phyloP scores from a whole-genome alignment of 2,329 filamentous ascomycete species.

The Curvularia sp. region DNA sequence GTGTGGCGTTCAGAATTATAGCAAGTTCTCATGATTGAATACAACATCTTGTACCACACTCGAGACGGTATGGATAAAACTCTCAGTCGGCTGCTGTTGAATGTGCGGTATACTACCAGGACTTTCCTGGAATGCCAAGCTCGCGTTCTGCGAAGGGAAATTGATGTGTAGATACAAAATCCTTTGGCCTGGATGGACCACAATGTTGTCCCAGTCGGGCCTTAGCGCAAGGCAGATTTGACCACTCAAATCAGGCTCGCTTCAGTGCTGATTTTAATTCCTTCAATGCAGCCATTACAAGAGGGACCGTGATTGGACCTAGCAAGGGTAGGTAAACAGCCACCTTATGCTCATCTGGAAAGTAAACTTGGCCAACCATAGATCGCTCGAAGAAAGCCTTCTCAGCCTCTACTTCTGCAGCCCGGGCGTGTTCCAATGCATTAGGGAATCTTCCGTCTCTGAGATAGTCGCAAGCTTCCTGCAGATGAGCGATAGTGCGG shows the following conservation, averaged over 20 bases:
- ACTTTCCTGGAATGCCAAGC: neutral
- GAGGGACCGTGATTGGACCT: conserved; percentile 87
- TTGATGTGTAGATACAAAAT: neutral
- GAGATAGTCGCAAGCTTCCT: conserved; percentile 76
- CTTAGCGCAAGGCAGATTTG: neutral
- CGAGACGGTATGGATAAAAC: too few relatives aligned
- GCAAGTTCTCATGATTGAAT: neutral
- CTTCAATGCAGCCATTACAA: conserved; percentile 82
- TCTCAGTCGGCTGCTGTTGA: neutral
- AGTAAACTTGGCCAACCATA: conserved; percentile 98
- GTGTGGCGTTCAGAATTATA: neutral
- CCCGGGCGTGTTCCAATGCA: conserved; percentile 79
- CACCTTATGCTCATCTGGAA: conserved; percentile 97
- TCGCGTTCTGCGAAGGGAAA: neutral
- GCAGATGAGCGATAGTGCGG: conserved; percentile 77
- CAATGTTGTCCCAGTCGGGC: neutral
- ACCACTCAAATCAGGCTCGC: conserved; percentile 21
- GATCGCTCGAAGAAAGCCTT: conserved; percentile 97
- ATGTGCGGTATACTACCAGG: neutral
- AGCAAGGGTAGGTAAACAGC: conserved; percentile 93
- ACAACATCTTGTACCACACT: neutral
- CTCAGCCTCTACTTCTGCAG: conserved; percentile 88
- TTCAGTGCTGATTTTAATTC: conserved; percentile 58
- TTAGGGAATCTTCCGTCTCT: conserved; percentile 65
- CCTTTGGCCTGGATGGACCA: neutral